phyloP scores from a whole-genome alignment of 2,329 filamentous ascomycete genomes.

The Aspergillus transmontanensis region DNA sequence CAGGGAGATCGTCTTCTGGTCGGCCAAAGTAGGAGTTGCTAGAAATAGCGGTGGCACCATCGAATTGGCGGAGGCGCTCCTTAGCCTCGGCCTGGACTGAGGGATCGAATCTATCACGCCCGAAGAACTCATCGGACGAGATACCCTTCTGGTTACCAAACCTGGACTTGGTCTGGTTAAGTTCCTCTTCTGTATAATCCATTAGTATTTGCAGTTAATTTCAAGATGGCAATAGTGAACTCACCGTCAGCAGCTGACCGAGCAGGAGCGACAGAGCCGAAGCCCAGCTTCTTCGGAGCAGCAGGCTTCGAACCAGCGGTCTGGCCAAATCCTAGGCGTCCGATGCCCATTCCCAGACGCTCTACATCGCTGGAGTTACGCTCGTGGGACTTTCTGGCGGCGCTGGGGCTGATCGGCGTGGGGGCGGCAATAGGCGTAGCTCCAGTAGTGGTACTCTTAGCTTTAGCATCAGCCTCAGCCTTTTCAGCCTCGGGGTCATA shows the following conservation, averaged over 20 bases:
- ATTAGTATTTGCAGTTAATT: constrained; percentile 13
- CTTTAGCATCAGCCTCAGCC: constrained; percentile 45
- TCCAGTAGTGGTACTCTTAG: constrained; percentile 44
- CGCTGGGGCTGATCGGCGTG: constrained; percentile 71
- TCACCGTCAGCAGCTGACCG: constrained; percentile 71
- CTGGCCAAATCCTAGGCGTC: constrained; percentile 84
- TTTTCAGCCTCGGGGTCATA: constrained; percentile 91
- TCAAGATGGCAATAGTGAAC: constrained; percentile 20
- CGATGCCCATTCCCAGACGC: constrained; percentile 84
- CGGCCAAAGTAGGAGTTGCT: constrained; percentile 98
- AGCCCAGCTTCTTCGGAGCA: constrained; percentile 77
- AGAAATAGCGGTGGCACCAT: constrained; percentile 88
- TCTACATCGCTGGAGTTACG: constrained; percentile 76
- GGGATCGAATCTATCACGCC: constrained; percentile 83
- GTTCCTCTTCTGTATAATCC: constrained; percentile 63
- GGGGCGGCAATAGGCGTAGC: constrained; percentile 70
- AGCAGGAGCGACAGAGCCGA: constrained; percentile 79
- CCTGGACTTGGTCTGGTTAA: constrained; percentile 82
- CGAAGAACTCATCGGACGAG: constrained; percentile 97
- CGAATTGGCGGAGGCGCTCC: constrained; percentile 83
- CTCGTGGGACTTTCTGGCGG: constrained; percentile 55
- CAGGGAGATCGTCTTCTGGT: constrained; percentile 74
- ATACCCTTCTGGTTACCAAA: constrained; percentile 95
- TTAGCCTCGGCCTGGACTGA: constrained; percentile 82
- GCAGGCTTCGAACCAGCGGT: constrained; percentile 65